Conservation (phyloP, 768 basidiomycete species). For the Suillus lakei region DNA sequence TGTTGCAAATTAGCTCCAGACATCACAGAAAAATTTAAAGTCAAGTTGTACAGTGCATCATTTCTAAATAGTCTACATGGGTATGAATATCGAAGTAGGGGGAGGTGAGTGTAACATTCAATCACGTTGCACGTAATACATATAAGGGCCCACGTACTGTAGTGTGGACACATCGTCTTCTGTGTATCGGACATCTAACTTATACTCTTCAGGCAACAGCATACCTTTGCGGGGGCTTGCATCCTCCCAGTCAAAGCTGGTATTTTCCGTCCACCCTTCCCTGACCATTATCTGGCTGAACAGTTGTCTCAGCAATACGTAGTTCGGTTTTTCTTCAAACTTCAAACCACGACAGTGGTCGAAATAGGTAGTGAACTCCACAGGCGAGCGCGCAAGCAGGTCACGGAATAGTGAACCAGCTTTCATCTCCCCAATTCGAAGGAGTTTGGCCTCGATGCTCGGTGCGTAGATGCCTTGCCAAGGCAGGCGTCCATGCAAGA, state of each 20-base stretch:
- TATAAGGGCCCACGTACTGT: background rate
- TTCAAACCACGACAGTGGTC: constrained; percentile 19
- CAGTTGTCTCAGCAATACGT: constrained; percentile 18
- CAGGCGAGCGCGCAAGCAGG: background rate
- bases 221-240: background rate
- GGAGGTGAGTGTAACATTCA: no score
- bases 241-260: constrained; percentile 2
- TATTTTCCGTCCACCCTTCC: background rate
- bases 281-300: constrained; percentile 9
- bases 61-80: no score
- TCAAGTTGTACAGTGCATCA: no score
- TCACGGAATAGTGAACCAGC: background rate
- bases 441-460: constrained; percentile 7
- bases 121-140: no score
- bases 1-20: no score
- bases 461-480: constrained; percentile 25
- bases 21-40: no score
- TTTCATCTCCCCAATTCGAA: constrained; percentile 20
- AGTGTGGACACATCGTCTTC: background rate
- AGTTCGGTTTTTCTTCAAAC: constrained; percentile 28
- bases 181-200: background rate
- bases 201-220: constrained; percentile 1
- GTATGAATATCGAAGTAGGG: no score
- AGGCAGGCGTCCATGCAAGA: constrained; percentile 27
- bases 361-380: constrained; percentile 19